These are phyloP conservation scores for Backusella morwellensis DNA, from an alignment of 192 early-diverging fungal genomes.

Conservation along the genomic window DNA sequence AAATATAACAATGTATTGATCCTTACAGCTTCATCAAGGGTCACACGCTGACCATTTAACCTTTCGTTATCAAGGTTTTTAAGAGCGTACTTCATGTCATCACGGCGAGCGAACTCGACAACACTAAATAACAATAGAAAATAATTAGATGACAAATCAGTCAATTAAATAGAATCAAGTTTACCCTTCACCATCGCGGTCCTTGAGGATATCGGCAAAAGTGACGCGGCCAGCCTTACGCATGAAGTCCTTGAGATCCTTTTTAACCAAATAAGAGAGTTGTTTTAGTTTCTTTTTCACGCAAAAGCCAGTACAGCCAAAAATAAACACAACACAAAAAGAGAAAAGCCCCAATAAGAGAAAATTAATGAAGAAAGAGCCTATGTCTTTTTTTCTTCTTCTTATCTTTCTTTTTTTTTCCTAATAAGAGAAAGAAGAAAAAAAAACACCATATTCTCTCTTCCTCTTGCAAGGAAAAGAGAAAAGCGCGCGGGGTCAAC, in stretches of 20 bases:
- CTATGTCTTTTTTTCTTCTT: neutral
- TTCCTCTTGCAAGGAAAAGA: neutral
- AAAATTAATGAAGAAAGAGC: neutral
- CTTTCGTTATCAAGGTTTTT: slow-evolving; percentile 78
- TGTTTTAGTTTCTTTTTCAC: neutral
- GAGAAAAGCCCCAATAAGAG: neutral
- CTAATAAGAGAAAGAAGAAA: neutral
- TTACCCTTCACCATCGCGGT: slow-evolving; percentile 80
- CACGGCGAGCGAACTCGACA: slow-evolving; percentile 83
- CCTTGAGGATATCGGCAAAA: slow-evolving; percentile 89
- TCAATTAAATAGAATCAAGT: neutral
- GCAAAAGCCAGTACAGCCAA: slow-evolving; percentile 12
- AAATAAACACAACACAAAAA: neutral
- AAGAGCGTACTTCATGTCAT: slow-evolving; percentile 84
- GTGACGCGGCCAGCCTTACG: slow-evolving; percentile 92
- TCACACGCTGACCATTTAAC: slow-evolving; percentile 66
- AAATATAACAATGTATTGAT: neutral
- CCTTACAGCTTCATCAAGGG: slow-evolving; percentile 62
- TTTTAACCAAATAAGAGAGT: slow-evolving; percentile 30
- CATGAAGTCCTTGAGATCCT: slow-evolving; percentile 97
- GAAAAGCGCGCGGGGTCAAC: neutral
- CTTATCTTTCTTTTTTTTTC: neutral
- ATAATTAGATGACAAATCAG: neutral
- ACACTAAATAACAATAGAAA: slow-evolving; percentile 52
- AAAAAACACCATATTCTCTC: neutral